Conservation (phyloP, 2,329 filamentous ascomycete species). For the Didymella pinodella region DNA sequence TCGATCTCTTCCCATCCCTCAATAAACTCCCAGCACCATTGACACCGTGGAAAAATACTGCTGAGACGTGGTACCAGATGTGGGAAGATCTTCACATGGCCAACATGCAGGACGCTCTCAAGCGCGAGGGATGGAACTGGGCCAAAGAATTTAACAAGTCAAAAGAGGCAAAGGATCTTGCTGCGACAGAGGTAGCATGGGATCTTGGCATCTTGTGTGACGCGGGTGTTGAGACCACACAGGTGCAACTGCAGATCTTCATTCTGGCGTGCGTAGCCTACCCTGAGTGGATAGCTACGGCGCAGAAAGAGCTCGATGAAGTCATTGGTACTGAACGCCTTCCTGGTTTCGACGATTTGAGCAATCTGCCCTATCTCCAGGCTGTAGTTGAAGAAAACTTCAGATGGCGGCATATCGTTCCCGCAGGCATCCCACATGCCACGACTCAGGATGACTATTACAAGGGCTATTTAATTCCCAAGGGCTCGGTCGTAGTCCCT, state of each 20-base stretch:
- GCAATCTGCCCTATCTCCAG: constrained; percentile 37
- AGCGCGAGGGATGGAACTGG: constrained; percentile 35
- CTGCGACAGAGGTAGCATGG: constrained; percentile 27
- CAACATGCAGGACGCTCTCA: constrained; percentile 26
- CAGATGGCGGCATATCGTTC: constrained; percentile 48
- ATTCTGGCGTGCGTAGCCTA: constrained; percentile 21
- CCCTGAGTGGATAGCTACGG: constrained; percentile 19
- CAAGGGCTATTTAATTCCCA: constrained; percentile 57
- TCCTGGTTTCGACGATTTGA: constrained; percentile 33
- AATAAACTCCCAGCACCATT: constrained; percentile 52
- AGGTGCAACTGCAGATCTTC: constrained; percentile 17
- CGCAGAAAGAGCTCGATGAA: constrained; percentile 31
- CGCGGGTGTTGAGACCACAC: constrained; percentile 35
- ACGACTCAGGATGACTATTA: constrained; percentile 57
- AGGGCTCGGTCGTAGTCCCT: constrained; percentile 47
- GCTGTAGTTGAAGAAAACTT: constrained; percentile 43
- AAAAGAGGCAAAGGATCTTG: constrained; percentile 23
- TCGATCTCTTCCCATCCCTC: constrained; percentile 55
- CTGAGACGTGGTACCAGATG: constrained; percentile 25
- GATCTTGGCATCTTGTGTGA: constrained; percentile 31
- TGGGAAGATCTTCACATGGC: constrained; percentile 27
- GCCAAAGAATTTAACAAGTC: constrained; percentile 25
- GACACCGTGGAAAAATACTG: constrained; percentile 40
- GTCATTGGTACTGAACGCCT: constrained; percentile 30
- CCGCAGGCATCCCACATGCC: constrained; percentile 56